These are phyloP conservation scores for Tetradesmus obliquus DNA, from an alignment of 139 green algal genomes.

Conservation along the genomic window DNA sequence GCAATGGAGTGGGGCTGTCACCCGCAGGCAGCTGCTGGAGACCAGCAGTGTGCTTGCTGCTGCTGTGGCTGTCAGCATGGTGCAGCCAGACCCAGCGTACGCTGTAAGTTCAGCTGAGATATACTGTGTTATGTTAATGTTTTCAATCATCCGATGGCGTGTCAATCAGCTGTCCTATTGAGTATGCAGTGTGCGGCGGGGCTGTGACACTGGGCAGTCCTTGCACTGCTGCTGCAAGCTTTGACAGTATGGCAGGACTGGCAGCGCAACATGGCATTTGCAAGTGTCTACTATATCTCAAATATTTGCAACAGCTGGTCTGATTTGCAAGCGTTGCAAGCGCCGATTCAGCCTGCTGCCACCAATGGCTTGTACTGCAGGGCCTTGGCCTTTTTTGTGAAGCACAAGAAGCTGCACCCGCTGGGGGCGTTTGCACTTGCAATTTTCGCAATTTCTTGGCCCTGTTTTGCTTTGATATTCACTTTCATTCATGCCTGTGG, in stretches of 20 bases:
- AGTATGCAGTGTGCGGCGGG: neutral
- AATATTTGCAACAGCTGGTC: neutral
- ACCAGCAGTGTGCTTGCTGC: conserved; percentile 1
- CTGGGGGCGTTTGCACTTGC: conserved; percentile 61
- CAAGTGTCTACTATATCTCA: too few species aligned
- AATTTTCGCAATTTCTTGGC: neutral
- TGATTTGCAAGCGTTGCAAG: too few species aligned
- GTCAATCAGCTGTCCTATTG: neutral
- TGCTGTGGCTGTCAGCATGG: neutral
- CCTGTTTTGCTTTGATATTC: neutral
- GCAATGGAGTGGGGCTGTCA: neutral
- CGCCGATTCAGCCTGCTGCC: too few species aligned
- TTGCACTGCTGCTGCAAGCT: neutral
- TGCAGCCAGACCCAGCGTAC: conserved; percentile 6
- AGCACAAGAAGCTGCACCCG: conserved; percentile 60
- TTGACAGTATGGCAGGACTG: neutral
- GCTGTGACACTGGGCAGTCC: neutral
- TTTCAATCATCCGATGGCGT: neutral
- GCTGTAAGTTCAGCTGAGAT: neutral
- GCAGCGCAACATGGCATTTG: too few species aligned
- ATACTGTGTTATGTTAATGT: too few species aligned
- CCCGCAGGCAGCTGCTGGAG: conserved; percentile 8
- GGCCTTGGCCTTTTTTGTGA: conserved; percentile 48
- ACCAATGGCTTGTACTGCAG: neutral
- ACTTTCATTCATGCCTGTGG: neutral